Evolutionary conservation across 176 grass and related monocot species (phyloP), one percentile per base, ranked within the genome.

Genomic region (Elymus sibiricus): DNA sequence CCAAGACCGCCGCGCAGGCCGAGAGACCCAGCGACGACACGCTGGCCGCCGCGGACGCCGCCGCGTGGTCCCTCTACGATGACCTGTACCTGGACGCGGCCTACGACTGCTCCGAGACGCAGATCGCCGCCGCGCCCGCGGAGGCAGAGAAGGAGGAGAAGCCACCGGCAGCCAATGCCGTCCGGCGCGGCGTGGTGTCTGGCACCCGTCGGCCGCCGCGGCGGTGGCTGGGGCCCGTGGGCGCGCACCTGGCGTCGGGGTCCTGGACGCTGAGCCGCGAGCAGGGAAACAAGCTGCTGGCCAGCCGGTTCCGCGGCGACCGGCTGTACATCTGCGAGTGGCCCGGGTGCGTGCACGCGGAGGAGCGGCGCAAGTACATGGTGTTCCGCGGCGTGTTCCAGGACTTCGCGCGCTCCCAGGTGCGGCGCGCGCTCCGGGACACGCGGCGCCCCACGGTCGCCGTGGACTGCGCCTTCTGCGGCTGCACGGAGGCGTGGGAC

Each of bases 331-430:
- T 98, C 24, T 98, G 96, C 71, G 90, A 98, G 51, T 98, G 93
- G 96, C 96, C 96, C 0, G 94, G 96, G 0, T 98, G 96, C 76
- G 86, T 94, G 77, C 96, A 98, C 82, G 70, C 85, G 0, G 97
- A 95, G 88, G 86, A 94, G 84, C 94, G 93, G 14, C 97, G 97
- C 38, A 95, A 91, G 66, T 98, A 98, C 84, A 98, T 98, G 97
- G 83, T 98, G n/a, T 98, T 98, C 82, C 89, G 97, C 75, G 97
- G 97, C 42, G 90, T 95, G 53, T 98, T 98, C 78, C 87, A 85
- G 62, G 66, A 98, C 83, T 98, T 98, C 87, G 88, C 88, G 56
- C 87, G 74, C 3, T 98, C 97, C 2, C 91, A 84, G 84, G 94
- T 98, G 51, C 93, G 97, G 37, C 82, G 88, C 67, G 90, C 94